These are phyloP conservation scores for Hordeum marinum DNA, from an alignment of 176 grass and related monocot genomes.

Conservation along the genomic window DNA sequence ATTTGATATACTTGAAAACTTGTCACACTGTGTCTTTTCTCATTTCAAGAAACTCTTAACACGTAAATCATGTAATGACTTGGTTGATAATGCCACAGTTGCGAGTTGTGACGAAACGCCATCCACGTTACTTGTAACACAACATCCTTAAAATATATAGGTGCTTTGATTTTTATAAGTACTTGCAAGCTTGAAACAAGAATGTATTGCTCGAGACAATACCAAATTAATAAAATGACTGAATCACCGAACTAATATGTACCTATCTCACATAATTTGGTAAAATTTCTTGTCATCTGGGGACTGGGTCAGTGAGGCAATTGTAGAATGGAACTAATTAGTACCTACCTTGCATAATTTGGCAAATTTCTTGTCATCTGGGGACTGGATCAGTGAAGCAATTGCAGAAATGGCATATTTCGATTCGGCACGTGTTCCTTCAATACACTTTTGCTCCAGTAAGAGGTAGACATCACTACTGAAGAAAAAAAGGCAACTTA, in stretches of 20 bases:
- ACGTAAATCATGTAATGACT: not conserved
- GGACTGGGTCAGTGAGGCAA: conserved; percentile 50
- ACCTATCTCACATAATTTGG: conserved; percentile 60
- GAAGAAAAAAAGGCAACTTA: conserved; percentile 29
- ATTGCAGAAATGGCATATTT: conserved; percentile 78
- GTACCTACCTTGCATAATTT: conserved; percentile 59
- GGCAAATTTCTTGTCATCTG: conserved; percentile 48
- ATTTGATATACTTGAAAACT: not conserved
- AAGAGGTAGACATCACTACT: conserved; percentile 62
- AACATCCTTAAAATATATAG: not conserved
- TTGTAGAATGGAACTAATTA: conserved; percentile 23
- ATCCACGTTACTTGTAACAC: conserved; percentile 19
- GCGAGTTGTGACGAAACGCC: not conserved
- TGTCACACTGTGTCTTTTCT: not conserved
- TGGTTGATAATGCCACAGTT: not conserved
- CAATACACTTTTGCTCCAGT: conserved; percentile 83
- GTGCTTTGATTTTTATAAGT: not conserved
- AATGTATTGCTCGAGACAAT: not conserved
- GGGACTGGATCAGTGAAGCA: conserved; percentile 44
- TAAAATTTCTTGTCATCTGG: conserved; percentile 46
- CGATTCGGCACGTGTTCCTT: conserved; percentile 87
- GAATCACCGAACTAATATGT: not conserved
- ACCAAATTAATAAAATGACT: not conserved
- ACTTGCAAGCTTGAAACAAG: conserved; percentile 22
- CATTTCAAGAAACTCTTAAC: not conserved